A percentile compares a stretch with the other conserved stretches of the same genome.
phyloP scores from a whole-genome alignment of 1,139 yeast genomes.

The Blastobotrys raffinosifermentans region DNA sequence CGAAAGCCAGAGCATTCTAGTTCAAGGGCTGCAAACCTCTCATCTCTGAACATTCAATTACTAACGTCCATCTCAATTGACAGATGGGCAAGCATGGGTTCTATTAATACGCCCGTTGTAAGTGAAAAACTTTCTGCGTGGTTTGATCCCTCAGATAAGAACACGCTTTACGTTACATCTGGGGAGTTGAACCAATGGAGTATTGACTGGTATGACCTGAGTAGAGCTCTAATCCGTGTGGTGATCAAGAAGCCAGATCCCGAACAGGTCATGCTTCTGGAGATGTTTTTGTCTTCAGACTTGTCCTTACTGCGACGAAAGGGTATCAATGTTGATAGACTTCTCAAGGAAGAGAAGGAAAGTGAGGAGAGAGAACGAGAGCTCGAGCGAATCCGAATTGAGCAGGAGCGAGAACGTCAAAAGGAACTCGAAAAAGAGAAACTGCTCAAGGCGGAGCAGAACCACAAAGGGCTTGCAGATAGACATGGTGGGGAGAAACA shows the following conservation, averaged over 20 bases:
- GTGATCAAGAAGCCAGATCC: slow-evolving; percentile 32
- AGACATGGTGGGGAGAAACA: no score
- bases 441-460: slow-evolving; percentile 10
- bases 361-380: slow-evolving; percentile 13
- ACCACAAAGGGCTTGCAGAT: no score
- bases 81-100: slow-evolving; percentile 23
- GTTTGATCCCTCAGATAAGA: slow-evolving; percentile 14
- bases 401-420: slow-evolving; percentile 10
- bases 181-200: slow-evolving; percentile 4
- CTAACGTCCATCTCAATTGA: slow-evolving; percentile 25
- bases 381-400: slow-evolving; percentile 9
- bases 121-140: slow-evolving; percentile 20
- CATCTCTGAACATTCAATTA: slow-evolving; percentile 22
- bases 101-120: slow-evolving; percentile 12
- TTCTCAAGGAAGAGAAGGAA: slow-evolving; percentile 22
- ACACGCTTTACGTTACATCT: slow-evolving; percentile 17
- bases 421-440: slow-evolving; percentile 7
- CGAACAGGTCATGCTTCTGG: slow-evolving; percentile 36
- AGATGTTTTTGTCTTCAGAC: slow-evolving; percentile 32
- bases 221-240: slow-evolving; percentile 30
- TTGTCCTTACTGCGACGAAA: slow-evolving; percentile 31
- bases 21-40: slow-evolving; percentile 12
- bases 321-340: slow-evolving; percentile 36
- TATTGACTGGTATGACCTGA: slow-evolving; percentile 37
- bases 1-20: slow-evolving; percentile 14